phyloP scores from a whole-genome alignment of 2,329 filamentous ascomycete genomes.

The Cladophialophora bantiana region DNA sequence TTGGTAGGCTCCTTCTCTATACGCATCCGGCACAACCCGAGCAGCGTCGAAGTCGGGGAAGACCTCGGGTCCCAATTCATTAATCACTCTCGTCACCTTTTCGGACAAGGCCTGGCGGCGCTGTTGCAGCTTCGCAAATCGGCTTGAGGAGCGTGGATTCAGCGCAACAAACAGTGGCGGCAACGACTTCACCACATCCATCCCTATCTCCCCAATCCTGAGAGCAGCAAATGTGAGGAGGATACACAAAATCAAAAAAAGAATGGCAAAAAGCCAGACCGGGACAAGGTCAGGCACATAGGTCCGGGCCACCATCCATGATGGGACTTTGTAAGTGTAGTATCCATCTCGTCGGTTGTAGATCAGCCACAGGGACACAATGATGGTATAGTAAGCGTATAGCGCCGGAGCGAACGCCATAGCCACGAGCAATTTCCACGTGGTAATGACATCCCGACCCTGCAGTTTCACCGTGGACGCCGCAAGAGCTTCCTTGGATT shows the following conservation, averaged over 20 bases:
- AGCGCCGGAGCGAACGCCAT: constrained; percentile 81
- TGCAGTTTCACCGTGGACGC: constrained; percentile 88
- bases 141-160: constrained; percentile 82
- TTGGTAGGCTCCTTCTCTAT: constrained; percentile 48
- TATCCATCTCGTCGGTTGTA: constrained; percentile 82
- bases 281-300: constrained; percentile 80
- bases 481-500: constrained; percentile 82
- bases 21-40: constrained; percentile 68
- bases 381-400: constrained; percentile 79
- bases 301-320: constrained; percentile 71
- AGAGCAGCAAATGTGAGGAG: constrained; percentile 90
- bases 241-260: constrained; percentile 81
- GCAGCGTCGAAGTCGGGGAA: constrained; percentile 92
- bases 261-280: constrained; percentile 75
- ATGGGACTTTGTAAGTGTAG: constrained; percentile 78
- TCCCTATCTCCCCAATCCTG: constrained; percentile 95
- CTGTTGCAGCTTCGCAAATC: constrained; percentile 77
- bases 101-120: constrained; percentile 76
- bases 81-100: constrained; percentile 90
- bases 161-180: constrained; percentile 85
- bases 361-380: constrained; percentile 79
- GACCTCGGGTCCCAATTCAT: constrained; percentile 92
- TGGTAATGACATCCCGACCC: constrained; percentile 87
- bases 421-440: constrained; percentile 91
- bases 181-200: constrained; percentile 97